Conservation (phyloP, 192 early-diverging fungal species). For the Coemansia sp. region DNA sequence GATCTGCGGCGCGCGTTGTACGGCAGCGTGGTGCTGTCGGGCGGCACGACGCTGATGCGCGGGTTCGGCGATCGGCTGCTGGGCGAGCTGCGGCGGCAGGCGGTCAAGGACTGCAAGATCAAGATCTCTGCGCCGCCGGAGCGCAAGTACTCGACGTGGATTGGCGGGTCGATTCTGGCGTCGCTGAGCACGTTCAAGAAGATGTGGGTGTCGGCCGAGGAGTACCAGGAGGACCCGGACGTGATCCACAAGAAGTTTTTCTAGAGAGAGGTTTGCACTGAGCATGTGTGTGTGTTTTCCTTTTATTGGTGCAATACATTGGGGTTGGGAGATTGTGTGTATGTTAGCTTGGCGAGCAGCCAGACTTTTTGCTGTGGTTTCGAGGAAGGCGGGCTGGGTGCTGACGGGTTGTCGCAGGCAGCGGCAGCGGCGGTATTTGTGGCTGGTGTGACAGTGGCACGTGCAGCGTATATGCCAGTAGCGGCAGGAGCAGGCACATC, state of each 20-base stretch:
- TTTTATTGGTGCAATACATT: not conserved
- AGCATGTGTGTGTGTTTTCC: no score
- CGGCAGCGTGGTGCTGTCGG: conserved; percentile 91
- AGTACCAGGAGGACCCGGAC: conserved; percentile 96
- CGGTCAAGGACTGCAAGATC: conserved; percentile 93
- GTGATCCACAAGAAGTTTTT: conserved; percentile 81
- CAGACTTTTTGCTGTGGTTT: no score
- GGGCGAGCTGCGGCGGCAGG: conserved; percentile 83
- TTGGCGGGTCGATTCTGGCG: conserved; percentile 94
- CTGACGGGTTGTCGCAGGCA: no score
- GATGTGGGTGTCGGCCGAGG: conserved; percentile 99
- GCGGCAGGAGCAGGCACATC: not conserved
- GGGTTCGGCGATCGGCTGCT: conserved; percentile 94
- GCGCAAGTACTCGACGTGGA: conserved; percentile 98
- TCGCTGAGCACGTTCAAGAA: conserved; percentile 98
- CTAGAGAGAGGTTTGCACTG: no score
- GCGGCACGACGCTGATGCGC: conserved; percentile 89
- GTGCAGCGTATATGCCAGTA: not conserved
- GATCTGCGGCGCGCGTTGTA: conserved; percentile 89
- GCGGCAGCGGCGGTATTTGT: no score
- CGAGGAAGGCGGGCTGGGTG: no score
- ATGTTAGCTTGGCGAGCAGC: conserved; percentile 1
- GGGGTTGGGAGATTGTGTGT: no score
- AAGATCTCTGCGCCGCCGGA: conserved; percentile 97
- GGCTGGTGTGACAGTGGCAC: no score